A percentile compares a stretch with the other conserved stretches of the same genome.
phyloP scores from a whole-genome alignment of 768 basidiomycete genomes.

The Amanita rimosa region DNA sequence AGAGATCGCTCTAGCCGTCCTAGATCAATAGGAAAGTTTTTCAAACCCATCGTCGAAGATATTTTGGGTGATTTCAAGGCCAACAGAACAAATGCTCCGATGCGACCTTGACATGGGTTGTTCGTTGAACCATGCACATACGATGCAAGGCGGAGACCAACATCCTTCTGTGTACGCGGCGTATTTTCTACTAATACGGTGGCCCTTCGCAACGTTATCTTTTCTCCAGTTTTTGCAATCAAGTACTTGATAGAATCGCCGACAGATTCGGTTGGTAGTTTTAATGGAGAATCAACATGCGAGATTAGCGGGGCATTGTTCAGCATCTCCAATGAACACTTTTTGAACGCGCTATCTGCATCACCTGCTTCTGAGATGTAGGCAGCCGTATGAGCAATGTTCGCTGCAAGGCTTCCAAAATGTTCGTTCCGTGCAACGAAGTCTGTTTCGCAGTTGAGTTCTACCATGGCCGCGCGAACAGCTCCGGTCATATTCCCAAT shows the following conservation, averaged over 20 bases:
- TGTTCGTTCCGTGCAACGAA: slow-evolving; percentile 84
- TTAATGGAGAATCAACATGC: slow-evolving; percentile 18
- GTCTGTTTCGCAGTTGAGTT: slow-evolving; percentile 95
- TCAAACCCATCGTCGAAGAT: slow-evolving; percentile 27
- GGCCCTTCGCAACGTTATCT: slow-evolving; percentile 59
- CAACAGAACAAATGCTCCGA: slow-evolving; percentile 47
- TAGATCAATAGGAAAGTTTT: slow-evolving; percentile 45
- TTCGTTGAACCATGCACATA: slow-evolving; percentile 53
- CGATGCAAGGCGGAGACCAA: slow-evolving; percentile 33
- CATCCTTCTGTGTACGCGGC: slow-evolving; percentile 25
- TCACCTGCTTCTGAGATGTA: slow-evolving; percentile 42
- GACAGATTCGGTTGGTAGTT: slow-evolving; percentile 35
- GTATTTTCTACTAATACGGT: slow-evolving; percentile 27
- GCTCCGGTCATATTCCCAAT: slow-evolving; percentile 31
- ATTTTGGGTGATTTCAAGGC: slow-evolving; percentile 39
- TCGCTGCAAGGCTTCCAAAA: slow-evolving; percentile 64
- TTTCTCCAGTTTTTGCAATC: slow-evolving; percentile 73
- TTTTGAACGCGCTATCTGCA: slow-evolving; percentile 26
- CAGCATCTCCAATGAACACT: slow-evolving; percentile 38
- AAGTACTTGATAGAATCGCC: slow-evolving; percentile 53
- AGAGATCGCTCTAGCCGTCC: slow-evolving; percentile 58
- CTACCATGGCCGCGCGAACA: slow-evolving; percentile 76
- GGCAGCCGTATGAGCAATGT: slow-evolving; percentile 79
- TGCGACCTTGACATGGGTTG: slow-evolving; percentile 41
- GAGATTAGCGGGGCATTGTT: slow-evolving; percentile 60